Percentiles rank a stretch among this genome's conserved stretches.
phyloP scores from a whole-genome alignment of 768 basidiomycete genomes.

The Neoboletus brunneissimus region DNA sequence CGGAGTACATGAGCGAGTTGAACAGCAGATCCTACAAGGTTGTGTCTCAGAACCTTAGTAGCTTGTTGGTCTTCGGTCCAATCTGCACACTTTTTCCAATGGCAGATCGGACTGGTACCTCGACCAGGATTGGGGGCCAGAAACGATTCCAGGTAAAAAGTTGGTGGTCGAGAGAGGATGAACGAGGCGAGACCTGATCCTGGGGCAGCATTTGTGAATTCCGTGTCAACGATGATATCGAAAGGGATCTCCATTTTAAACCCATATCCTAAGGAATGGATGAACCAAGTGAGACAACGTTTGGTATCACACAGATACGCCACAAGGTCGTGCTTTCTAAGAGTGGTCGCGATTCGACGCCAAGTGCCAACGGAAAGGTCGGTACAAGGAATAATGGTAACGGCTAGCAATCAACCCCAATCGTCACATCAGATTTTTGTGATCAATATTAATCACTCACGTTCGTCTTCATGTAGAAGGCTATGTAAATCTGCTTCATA shows the following conservation, averaged over 20 bases:
- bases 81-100: constrained; percentile 67
- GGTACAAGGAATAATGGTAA: constrained; percentile 73
- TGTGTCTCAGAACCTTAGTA: constrained; percentile 58
- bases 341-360: constrained; percentile 63
- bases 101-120: constrained; percentile 32
- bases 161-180: constrained; percentile 61
- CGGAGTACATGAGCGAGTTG: constrained; percentile 58
- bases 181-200: constrained; percentile 61
- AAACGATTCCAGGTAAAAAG: constrained; percentile 62
- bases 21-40: constrained; percentile 59
- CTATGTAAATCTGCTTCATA: constrained; percentile 59
- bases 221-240: constrained; percentile 54
- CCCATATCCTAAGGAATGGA: constrained; percentile 64
- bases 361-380: constrained; percentile 75
- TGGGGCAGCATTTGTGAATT: constrained; percentile 52
- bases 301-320: constrained; percentile 71
- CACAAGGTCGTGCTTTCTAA: constrained; percentile 61
- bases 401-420: constrained; percentile 41
- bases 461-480: constrained; percentile 73
- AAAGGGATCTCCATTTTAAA: constrained; percentile 88
- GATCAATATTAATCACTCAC: constrained; percentile 42
- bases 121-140: constrained; percentile 28
- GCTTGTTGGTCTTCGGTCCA: constrained; percentile 79
- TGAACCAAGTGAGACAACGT: constrained; percentile 74
- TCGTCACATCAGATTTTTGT: neutral